Base-by-base conservation (phyloP, 768 basidiomycete genomes). In the Hortiboletus flavorubellus region DNA sequence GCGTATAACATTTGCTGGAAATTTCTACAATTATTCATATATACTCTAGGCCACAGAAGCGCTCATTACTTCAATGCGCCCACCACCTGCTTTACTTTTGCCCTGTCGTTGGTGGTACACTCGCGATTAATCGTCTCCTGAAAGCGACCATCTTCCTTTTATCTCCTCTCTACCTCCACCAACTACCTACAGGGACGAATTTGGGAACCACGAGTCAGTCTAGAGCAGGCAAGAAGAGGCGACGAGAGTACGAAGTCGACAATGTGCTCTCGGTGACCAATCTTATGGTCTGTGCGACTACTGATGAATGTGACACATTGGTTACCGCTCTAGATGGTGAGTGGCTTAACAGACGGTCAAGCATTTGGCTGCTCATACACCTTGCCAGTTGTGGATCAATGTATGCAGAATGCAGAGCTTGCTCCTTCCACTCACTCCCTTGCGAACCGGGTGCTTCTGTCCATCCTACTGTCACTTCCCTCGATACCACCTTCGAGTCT, bases 201-300 rank as follows among this genome's bases (percentile, higher is more conserved):
- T 64, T 63, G 1, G 68, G 54, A 15, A 56, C 63, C 40, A 62
- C 59, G 3, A 15, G 52, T 60, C 44, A 72, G 62, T 73, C 64
- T 14, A 83, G 76, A 65, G 84, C 82, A 61, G 80, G 81, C 51
- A 91, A 84, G 68, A 93, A 89, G 67, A 76, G 86, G 44, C 77
- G 79, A 18, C 80, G 84, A 21, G 84, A 78, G 12, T 91, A 84
- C 59, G 88, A 92, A 68, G 88, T 83, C 10, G 89, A 89, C 51
- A 89, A 87, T 62, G 72, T 87, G 6, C 84, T 93, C 69, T 82
- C 78, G 49, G 62, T 72, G 8, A 67, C 77, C 2, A 73, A 75
- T 43, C 68, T 76, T 43, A 73, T 80, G 8, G 60, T 84, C 18
- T 87, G 80, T 62, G 69, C 76, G 1, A 79, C 78, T 0, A 48